A percentile compares a stretch with the other conserved stretches of the same genome.
Conservation (phyloP, 1,284 basidiomycete species). For the Somion occarium region DNA sequence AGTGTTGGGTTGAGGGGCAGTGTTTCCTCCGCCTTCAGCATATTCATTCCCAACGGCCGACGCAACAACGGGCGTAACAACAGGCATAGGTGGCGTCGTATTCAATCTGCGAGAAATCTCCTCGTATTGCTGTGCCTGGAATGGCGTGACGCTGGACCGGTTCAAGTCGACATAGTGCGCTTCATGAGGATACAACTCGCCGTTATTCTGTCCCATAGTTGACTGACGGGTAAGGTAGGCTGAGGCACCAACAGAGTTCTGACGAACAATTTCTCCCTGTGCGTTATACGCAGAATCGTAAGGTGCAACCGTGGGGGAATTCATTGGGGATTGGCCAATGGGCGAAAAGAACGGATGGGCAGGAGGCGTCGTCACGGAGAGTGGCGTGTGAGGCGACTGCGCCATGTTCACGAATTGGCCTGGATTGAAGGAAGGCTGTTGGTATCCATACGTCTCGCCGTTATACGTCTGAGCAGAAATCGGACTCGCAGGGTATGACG, state of each 20-base stretch:
- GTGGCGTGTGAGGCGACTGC: slow-evolving; percentile 16
- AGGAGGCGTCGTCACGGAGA: slow-evolving; percentile 13
- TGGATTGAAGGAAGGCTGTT: slow-evolving; percentile 19
- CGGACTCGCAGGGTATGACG: background rate
- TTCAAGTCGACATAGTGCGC: slow-evolving; percentile 56
- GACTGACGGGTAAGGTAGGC: slow-evolving; percentile 19
- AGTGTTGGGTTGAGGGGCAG: slow-evolving; percentile 7
- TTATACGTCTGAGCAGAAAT: slow-evolving; percentile 10
- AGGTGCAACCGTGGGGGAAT: slow-evolving; percentile 25
- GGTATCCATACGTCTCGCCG: slow-evolving; percentile 20
- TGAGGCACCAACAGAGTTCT: slow-evolving; percentile 13
- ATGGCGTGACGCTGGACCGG: slow-evolving; percentile 66
- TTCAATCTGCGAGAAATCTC: slow-evolving; percentile 58
- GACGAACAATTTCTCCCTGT: slow-evolving; percentile 17
- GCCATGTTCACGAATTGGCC: slow-evolving; percentile 19
- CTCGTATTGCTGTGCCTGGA: slow-evolving; percentile 68
- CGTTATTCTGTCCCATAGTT: slow-evolving; percentile 8
- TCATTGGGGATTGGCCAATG: slow-evolving; percentile 28
- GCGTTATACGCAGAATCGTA: slow-evolving; percentile 23
- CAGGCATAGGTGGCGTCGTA: slow-evolving; percentile 34
- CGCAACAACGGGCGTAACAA: slow-evolving; percentile 1
- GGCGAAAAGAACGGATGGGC: slow-evolving; percentile 33
- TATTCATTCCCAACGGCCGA: background rate
- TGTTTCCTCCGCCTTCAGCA: slow-evolving; percentile 4
- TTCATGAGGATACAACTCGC: slow-evolving; percentile 12